Conservation (phyloP, 257 asterid genomes). For the Nicotiana tabacum region DNA sequence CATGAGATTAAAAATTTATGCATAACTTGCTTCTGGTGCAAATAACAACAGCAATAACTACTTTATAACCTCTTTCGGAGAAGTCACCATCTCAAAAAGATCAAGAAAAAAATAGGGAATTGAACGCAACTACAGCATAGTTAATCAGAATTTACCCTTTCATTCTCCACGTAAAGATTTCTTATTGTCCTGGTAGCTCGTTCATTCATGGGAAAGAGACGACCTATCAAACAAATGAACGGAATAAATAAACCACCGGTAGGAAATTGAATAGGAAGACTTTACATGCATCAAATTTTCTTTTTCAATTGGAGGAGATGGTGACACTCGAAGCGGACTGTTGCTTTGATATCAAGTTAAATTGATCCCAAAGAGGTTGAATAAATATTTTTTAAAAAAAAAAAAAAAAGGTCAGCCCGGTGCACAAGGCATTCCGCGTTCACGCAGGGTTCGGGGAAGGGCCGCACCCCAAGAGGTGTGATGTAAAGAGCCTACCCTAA, state of each 20-base stretch:
- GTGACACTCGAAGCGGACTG: background rate
- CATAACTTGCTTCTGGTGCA: background rate
- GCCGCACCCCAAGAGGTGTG: too few relatives aligned
- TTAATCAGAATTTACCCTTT: slow-evolving; percentile 56
- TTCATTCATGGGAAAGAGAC: slow-evolving; percentile 82
- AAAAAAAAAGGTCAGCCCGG: too few relatives aligned
- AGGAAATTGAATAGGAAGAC: background rate
- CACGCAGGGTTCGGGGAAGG: too few relatives aligned
- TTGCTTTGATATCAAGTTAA: background rate
- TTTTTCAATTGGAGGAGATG: background rate
- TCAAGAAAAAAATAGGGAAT: background rate
- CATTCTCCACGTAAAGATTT: slow-evolving; percentile 81
- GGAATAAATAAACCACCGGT: background rate
- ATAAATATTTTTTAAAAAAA: too few relatives aligned
- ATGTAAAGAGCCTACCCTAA: too few relatives aligned
- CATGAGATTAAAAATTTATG: background rate
- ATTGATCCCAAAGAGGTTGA: too few relatives aligned
- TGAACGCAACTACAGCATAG: background rate
- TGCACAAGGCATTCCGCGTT: too few relatives aligned
- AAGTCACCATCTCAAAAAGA: background rate
- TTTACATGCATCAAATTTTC: background rate
- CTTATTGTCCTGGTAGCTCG: slow-evolving; percentile 90
- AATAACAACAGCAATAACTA: background rate
- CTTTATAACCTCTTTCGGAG: background rate
- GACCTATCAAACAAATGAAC: slow-evolving; percentile 43